phyloP scores from a whole-genome alignment of 2,329 filamentous ascomycete genomes.

The Chaetomiaceae sp. region DNA sequence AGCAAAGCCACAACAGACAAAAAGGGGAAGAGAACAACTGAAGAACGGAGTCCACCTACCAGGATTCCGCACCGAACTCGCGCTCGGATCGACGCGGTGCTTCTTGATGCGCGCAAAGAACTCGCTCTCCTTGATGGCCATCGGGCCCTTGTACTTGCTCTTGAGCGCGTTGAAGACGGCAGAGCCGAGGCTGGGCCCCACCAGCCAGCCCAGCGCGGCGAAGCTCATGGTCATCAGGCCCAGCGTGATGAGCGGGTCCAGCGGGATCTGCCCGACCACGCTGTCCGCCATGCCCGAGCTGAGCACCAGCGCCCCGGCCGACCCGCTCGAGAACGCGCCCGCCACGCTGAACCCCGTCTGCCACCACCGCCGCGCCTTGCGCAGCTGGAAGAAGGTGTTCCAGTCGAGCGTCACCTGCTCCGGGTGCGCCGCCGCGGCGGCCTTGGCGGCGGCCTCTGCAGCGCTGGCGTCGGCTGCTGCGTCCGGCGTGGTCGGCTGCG shows the following conservation, averaged over 20 bases:
- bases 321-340: constrained; percentile 58
- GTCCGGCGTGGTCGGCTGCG: constrained; percentile 12
- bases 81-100: constrained; percentile 84
- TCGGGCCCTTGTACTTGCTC: constrained; percentile 63
- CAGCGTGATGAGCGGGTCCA: constrained; percentile 83
- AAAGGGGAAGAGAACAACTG: not conserved
- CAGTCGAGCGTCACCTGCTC: constrained; percentile 59
- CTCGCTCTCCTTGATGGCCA: constrained; percentile 82
- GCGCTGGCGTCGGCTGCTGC: constrained; percentile 22
- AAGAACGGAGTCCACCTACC: constrained; percentile 36
- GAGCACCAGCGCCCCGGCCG: constrained; percentile 60
- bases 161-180: constrained; percentile 74
- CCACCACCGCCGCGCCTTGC: constrained; percentile 77
- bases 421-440: constrained; percentile 29
- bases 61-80: constrained; percentile 85
- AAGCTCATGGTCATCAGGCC: constrained; percentile 74
- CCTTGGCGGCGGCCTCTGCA: constrained; percentile 25
- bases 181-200: constrained; percentile 77
- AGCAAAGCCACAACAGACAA: not conserved
- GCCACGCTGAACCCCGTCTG: constrained; percentile 72
- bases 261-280: constrained; percentile 64
- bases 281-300: constrained; percentile 68
- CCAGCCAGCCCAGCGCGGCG: constrained; percentile 79
- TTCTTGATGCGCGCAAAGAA: constrained; percentile 91
- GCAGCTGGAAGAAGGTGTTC: constrained; percentile 89